Percentiles rank a stretch among this genome's conserved stretches.
Evolutionary conservation across 2,329 filamentous ascomycete species (phyloP).

Genomic region (Fusarium newnesense): DNA sequence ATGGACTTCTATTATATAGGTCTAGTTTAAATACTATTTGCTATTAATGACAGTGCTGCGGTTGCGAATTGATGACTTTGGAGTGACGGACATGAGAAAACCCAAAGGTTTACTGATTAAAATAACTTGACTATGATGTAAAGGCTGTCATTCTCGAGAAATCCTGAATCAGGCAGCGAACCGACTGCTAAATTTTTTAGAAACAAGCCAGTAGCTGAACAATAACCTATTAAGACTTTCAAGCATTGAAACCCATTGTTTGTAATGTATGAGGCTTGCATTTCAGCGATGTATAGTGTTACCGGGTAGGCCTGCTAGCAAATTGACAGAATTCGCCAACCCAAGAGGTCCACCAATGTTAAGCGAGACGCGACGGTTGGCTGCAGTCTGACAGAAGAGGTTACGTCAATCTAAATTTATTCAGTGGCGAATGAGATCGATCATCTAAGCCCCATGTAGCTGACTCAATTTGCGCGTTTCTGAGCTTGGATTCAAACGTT

Average conservation of each 20-base stretch:
- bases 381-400: neutral
- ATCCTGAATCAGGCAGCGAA: rapidly evolving
- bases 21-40: no score
- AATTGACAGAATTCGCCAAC: neutral
- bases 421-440: neutral
- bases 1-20: neutral
- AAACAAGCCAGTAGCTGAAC: rapidly evolving
- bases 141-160: rapidly evolving
- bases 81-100: rapidly evolving
- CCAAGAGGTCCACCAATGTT: rapidly evolving
- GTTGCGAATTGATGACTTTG: rapidly evolving
- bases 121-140: rapidly evolving
- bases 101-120: rapidly evolving
- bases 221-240: rapidly evolving
- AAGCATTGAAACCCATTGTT: neutral
- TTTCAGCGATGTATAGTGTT: rapidly evolving
- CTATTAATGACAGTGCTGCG: rapidly evolving
- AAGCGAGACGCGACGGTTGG: neutral
- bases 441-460: neutral
- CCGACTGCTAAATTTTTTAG: rapidly evolving
- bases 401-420: neutral
- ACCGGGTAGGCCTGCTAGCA: neutral
- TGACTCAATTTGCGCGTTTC: neutral
- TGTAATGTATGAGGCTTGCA: neutral
- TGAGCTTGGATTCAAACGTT: no score